phyloP scores from a whole-genome alignment of 2,329 filamentous ascomycete genomes.

The Penicillium sp. region DNA sequence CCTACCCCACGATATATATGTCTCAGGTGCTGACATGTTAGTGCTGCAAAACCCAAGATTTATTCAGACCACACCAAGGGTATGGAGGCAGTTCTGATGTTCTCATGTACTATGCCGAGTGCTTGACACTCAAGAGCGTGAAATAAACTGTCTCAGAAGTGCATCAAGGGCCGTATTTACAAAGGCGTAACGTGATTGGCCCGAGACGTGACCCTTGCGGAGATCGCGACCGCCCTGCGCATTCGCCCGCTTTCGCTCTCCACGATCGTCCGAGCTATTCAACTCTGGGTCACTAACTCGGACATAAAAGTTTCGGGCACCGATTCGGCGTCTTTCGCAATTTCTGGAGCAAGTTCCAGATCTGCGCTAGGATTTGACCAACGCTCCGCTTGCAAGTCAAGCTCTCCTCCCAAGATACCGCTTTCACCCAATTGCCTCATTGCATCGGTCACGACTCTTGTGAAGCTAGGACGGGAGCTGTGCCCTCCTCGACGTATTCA shows the following conservation, averaged over 20 bases:
- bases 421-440: not conserved
- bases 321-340: not conserved
- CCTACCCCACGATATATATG: too few species aligned
- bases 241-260: not conserved
- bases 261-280: not conserved
- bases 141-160: not conserved
- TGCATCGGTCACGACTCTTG: not conserved
- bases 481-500: conserved; percentile 2
- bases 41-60: too few species aligned
- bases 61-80: too few species aligned
- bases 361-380: not conserved
- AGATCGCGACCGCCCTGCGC: conserved; percentile 6
- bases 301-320: not conserved
- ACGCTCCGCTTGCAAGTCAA: not conserved
- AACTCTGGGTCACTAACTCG: not conserved
- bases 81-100: not conserved
- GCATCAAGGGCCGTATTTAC: not conserved
- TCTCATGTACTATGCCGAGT: not conserved
- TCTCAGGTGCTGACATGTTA: too few species aligned
- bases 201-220: not conserved
- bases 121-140: not conserved
- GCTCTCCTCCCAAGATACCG: not conserved
- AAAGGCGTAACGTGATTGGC: conserved; percentile 7
- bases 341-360: not conserved
- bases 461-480: not conserved